Conservation (phyloP, 495 filamentous ascomycete genomes). For the Podospora tetraspora region DNA sequence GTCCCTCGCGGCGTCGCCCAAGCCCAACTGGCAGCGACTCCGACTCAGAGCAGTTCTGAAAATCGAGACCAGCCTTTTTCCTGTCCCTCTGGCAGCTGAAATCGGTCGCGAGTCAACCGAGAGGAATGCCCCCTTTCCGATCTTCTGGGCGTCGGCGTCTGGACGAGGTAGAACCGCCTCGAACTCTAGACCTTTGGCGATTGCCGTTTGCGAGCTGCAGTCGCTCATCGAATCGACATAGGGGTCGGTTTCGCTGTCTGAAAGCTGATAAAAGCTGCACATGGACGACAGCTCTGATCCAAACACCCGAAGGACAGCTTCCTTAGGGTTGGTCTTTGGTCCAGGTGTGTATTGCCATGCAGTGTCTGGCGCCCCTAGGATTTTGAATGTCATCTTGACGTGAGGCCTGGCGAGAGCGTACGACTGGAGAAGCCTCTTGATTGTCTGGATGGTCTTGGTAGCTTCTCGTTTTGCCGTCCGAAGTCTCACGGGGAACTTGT, state of each 20-base stretch:
- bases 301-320: slow-evolving; percentile 66
- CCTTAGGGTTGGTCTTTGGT: slow-evolving; percentile 46
- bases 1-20: slow-evolving; percentile 31
- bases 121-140: slow-evolving; percentile 59
- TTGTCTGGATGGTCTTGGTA: slow-evolving; percentile 53
- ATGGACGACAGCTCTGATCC: slow-evolving; percentile 58
- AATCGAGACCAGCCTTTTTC: slow-evolving; percentile 57
- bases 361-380: slow-evolving; percentile 57
- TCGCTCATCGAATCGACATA: neutral
- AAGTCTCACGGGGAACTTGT: slow-evolving; percentile 66
- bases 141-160: slow-evolving; percentile 47
- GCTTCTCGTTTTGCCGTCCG: slow-evolving; percentile 59
- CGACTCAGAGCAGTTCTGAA: slow-evolving; percentile 18
- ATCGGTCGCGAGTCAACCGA: slow-evolving; percentile 77
- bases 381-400: slow-evolving; percentile 60
- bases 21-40: neutral
- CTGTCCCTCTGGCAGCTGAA: slow-evolving; percentile 54
- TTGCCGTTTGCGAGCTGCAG: neutral
- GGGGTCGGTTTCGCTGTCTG: neutral
- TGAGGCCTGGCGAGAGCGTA: slow-evolving; percentile 70
- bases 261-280: slow-evolving; percentile 31
- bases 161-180: slow-evolving; percentile 57
- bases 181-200: slow-evolving; percentile 26
- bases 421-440: slow-evolving; percentile 63
- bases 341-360: slow-evolving; percentile 71